Base-by-base conservation (phyloP, 306 rosid genomes). In the Fragaria vesca region DNA sequence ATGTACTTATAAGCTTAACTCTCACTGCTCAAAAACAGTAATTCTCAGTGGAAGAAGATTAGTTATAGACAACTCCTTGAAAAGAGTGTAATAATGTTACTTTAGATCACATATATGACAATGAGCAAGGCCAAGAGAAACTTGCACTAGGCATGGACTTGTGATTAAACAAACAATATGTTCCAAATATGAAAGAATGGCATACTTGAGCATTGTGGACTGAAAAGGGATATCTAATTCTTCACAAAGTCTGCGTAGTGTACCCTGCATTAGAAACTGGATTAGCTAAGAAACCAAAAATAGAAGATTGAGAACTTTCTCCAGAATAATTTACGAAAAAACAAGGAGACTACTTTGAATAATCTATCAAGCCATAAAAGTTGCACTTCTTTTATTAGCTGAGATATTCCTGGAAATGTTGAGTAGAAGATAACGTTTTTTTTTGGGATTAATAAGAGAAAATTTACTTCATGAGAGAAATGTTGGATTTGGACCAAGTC, bases 201-300 rank as follows among this genome's bases (percentile, higher is more conserved):
- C 90, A 61, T 87, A 90, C 97, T 78, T 86, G 81, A 90, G 91
- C 97, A 93, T 93, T 73, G 85, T 61, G 69, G 86, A 80, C 80
- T 89, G 93, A 76, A 89, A 93, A 79, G 96, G 90, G 82, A 90
- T 93, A 43, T 78, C 86, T 76, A 93, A 82, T 34, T 93, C 92
- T 73, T 89, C 87, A 81, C 96, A 93, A 76, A 93, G 93, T 80
- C 89, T 81, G 3, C 81, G 84, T 28, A 93, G 79, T 15, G 92
- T 86, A 83, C 83, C 89, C 97, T 93, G 85, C 74, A 72, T 60
- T 71, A 62, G 51, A 71, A 87, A 82, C 30, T 45, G 76, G 72
- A 73, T 40, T 30, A 67, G 28, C 55, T 68, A 15, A 67, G 43
- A 52, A 71, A 47, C 18, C 50, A 11, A n/a, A 50, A 43, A 11